Evolutionary conservation across 2,329 filamentous ascomycete genomes (phyloP).

Genomic region (Fusarium sp.): DNA sequence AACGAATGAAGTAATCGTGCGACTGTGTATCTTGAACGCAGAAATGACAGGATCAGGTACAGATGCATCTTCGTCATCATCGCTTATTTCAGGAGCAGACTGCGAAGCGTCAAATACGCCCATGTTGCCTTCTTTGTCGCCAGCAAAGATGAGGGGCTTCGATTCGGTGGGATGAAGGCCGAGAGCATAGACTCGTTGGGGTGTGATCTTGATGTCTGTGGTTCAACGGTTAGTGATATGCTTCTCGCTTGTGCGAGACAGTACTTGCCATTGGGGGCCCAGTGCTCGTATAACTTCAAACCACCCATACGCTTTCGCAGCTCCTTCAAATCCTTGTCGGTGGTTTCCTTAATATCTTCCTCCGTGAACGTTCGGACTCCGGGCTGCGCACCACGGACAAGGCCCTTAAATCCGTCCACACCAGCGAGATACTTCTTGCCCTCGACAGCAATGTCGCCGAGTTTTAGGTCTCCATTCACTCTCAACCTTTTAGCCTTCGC

Average conservation of each 20-base stretch:
- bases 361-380: conserved; percentile 86
- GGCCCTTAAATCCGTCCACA: conserved; percentile 69
- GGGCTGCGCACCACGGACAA: conserved; percentile 76
- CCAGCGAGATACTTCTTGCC: conserved; percentile 80
- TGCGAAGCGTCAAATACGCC: conserved; percentile 93
- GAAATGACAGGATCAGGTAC: conserved; percentile 81
- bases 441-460: conserved; percentile 82
- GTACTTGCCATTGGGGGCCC: conserved; percentile 77
- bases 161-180: conserved; percentile 87
- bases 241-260: too few species aligned
- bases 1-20: conserved; percentile 87
- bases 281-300: conserved; percentile 83
- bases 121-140: conserved; percentile 91
- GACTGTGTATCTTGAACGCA: conserved; percentile 87
- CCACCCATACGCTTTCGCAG: conserved; percentile 81
- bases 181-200: conserved; percentile 86
- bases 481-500: conserved; percentile 68
- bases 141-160: conserved; percentile 90
- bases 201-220: conserved; percentile 88
- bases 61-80: conserved; percentile 75
- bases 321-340: conserved; percentile 77
- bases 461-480: conserved; percentile 68
- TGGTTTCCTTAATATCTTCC: conserved; percentile 84
- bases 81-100: conserved; percentile 66
- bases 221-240: background rate